Base-by-base conservation (phyloP, 2,329 filamentous ascomycete species). In the Fusarium buxicola region DNA sequence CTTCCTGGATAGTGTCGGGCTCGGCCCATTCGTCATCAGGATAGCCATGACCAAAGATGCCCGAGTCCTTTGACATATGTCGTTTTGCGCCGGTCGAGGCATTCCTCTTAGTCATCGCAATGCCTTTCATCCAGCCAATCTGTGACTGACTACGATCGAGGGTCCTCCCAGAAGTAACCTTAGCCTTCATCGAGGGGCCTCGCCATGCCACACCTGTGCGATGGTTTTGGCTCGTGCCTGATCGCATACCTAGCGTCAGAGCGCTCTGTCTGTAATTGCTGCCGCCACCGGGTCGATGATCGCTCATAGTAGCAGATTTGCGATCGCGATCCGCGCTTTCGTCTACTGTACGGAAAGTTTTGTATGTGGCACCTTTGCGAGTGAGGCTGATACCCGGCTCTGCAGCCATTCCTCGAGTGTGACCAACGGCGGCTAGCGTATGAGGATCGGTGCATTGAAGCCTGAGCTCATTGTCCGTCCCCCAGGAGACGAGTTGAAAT, bases 401-500 rank as follows among this genome's bases (percentile, higher is more conserved):
- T 16, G 89, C 85, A 4, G 83, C 82, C 47, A 82, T 83, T 5
- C 91, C 92, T 72, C 89, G 92, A 40, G 86, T 81, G 72, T 92
- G 91, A 4, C 92, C 92, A 13, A 96, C 89, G 2, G 85, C 81
- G 55, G 86, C 81, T 1, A 95, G 80, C 27, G 88, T 80, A 24
- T 87, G 80, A 1, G 86, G 78, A 35, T 92, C 85, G 16, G 93
- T 84, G 43, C 87, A 88, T 72, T 96, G 91, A 25, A 97, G 81
- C 44, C 91, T 89, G 27, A 97, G 81, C 70, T 93, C 86, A 65
- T 90, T 91, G 74, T 97, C 94, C 44, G 91, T 89, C 24, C 93
- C 93, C 94, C 94, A 97, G 0, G 94, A 94, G 1, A 97, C 92
- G 15, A 97, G 82, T 74, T 97, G 94, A 63, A 97, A 97, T 48